Evolutionary conservation across 2,329 filamentous ascomycete species (phyloP), one percentile per base, ranked within the genome.

Genomic region (Stagonosporopsis tanaceti): DNA sequence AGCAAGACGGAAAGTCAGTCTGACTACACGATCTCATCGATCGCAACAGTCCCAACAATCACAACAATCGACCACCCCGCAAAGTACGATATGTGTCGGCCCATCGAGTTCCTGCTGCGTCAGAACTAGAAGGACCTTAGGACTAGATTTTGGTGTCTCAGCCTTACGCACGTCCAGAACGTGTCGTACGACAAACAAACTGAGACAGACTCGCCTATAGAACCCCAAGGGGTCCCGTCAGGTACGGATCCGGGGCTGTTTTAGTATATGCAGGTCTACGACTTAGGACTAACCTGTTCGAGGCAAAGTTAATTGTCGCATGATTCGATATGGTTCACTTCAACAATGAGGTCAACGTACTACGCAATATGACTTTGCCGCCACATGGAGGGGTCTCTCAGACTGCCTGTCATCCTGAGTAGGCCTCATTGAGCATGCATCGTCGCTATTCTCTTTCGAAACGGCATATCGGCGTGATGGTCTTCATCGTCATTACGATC

Each of bases 131-230:
- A 50, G 62, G 30, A 51, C 44, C 51, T 44, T 50, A 46, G 47
- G 32, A 62, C 68, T 69, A 66, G 65, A 53, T 53, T 60, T 39
- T 41, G 17, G 48, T 65, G 63, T 67, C 60, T 70, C 67, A 71
- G 66, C 67, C 68, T 51, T 72, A 71, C 57, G 62, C 59, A 63
- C 55, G 59, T 66, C 68, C 63, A 70, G 68, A 68, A 64, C 65
- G 61, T 63, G 47, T 57, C 45, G 64, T 63, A 54, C 61, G 59
- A 60, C 56, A 44, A 57, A 45, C 39, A 52, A 40, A 55, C 44
- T 46, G 52, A 67, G 59, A 60, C 61, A 64, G 15, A 52, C 50
- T 35, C 46, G 47, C 42, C 54, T 59, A 48, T 53, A 56, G 53
- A 51, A 34, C 42, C 51, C 50, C 50, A 45, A 44, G 44, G 50